Conservation (phyloP, 2,329 filamentous ascomycete genomes). For the Ciborinia camelliae region DNA sequence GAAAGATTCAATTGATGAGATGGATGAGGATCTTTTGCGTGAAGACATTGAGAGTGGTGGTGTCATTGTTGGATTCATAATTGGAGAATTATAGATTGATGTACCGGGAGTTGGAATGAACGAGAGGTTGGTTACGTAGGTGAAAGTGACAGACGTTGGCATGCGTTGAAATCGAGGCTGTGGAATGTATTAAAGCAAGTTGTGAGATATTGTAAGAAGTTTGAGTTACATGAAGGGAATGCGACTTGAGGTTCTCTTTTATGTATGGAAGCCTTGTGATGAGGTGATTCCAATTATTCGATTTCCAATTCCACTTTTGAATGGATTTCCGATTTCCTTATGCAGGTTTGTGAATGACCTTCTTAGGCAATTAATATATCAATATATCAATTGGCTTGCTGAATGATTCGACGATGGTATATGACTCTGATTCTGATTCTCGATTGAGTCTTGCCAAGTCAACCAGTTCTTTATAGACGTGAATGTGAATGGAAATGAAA, state of each 20-base stretch:
- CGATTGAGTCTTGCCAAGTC: background rate
- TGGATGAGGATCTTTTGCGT: conserved; percentile 25
- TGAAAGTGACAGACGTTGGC: background rate
- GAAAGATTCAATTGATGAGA: conserved; percentile 35
- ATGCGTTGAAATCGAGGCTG: background rate
- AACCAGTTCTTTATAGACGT: background rate
- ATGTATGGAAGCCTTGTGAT: background rate
- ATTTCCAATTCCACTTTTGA: background rate
- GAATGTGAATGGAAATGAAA: background rate
- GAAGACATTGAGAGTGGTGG: conserved; percentile 26
- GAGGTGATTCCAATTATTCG: conserved; percentile 1
- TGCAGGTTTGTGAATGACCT: background rate
- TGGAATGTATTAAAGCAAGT: background rate
- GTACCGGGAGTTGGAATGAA: background rate
- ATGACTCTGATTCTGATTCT: background rate
- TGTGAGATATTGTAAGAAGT: background rate
- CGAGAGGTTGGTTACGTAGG: conserved; percentile 2
- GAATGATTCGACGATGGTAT: background rate
- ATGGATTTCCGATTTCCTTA: background rate
- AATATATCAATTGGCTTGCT: conserved; percentile 7
- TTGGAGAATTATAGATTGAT: background rate
- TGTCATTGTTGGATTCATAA: conserved; percentile 17
- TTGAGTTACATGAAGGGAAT: background rate
- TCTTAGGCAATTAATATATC: background rate
- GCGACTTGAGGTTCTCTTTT: background rate